Percentiles rank a stretch among this genome's conserved stretches.
Evolutionary conservation across 2,329 filamentous ascomycete species (phyloP).

Genomic region (Aspergillus pseudoglaucus): DNA sequence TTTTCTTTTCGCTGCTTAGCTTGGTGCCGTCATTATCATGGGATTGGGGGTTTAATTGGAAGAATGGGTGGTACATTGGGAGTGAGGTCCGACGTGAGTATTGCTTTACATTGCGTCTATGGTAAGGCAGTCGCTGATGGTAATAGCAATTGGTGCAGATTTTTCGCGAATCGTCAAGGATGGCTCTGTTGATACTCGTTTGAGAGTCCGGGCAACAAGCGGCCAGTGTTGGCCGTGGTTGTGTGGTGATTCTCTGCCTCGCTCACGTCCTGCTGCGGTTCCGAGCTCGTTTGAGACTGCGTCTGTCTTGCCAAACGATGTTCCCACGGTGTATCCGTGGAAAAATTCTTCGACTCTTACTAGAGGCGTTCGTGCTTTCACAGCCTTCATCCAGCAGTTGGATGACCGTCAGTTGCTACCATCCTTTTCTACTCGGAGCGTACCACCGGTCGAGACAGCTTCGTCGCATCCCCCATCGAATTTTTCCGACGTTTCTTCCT

Average conservation of each 20-base stretch:
- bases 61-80: slow-evolving; percentile 19
- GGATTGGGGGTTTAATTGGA: slow-evolving; percentile 22
- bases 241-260: slow-evolving; percentile 6
- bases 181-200: slow-evolving; percentile 10
- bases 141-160: slow-evolving; percentile 8
- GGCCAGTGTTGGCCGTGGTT: slow-evolving; percentile 14
- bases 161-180: slow-evolving; percentile 16
- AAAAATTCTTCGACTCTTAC: slow-evolving; percentile 21
- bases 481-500: slow-evolving; percentile 7
- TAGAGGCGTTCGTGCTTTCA: slow-evolving; percentile 24
- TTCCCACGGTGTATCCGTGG: slow-evolving; percentile 9
- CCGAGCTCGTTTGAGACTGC: slow-evolving; percentile 15
- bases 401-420: slow-evolving; percentile 21
- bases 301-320: slow-evolving; percentile 11
- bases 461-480: slow-evolving; percentile 6
- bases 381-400: slow-evolving; percentile 22
- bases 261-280: slow-evolving; percentile 6
- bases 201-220: slow-evolving; percentile 10
- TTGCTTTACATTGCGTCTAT: neutral
- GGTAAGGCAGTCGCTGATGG: neutral
- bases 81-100: slow-evolving; percentile 22
- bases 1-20: slow-evolving; percentile 28
- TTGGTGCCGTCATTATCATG: slow-evolving; percentile 28
- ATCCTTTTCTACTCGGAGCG: slow-evolving; percentile 15
- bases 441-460: slow-evolving; percentile 4